These are phyloP conservation scores for Podospora pseudoanserina DNA, from an alignment of 495 filamentous ascomycete genomes.

Conservation along the genomic window DNA sequence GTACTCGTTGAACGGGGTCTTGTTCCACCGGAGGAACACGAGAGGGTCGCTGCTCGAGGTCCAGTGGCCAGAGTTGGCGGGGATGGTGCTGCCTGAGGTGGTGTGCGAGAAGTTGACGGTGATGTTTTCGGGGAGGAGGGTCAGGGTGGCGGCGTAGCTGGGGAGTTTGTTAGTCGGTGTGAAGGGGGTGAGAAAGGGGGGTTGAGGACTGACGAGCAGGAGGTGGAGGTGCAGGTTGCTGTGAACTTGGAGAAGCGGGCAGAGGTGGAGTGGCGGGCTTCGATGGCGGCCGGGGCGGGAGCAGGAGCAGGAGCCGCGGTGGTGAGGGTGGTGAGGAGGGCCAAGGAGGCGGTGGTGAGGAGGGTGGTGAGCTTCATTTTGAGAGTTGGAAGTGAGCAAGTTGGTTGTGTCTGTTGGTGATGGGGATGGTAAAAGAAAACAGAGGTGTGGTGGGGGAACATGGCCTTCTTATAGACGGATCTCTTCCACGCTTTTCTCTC, in stretches of 20 bases:
- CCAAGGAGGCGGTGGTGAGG: not conserved
- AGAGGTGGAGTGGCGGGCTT: not conserved
- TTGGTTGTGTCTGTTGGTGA: not conserved
- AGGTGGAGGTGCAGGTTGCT: conserved; percentile 2
- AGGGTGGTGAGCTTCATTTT: conserved; percentile 12
- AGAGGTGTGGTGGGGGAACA: too few relatives aligned
- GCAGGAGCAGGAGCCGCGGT: not conserved
- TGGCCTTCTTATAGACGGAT: too few relatives aligned
- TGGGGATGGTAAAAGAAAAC: too few relatives aligned
- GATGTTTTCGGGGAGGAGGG: conserved; percentile 10
- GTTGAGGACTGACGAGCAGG: not conserved
- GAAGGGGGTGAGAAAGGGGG: not conserved
- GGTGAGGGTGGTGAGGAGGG: conserved; percentile 2
- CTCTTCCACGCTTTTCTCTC: too few relatives aligned
- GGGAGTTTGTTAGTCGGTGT: not conserved
- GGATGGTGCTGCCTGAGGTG: conserved; percentile 4
- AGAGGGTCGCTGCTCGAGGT: conserved; percentile 3
- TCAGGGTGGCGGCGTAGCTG: conserved; percentile 8
- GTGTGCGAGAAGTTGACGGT: conserved; percentile 10
- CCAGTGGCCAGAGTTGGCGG: conserved; percentile 7
- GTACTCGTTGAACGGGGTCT: not conserved
- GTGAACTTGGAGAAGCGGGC: conserved; percentile 6
- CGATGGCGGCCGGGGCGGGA: not conserved
- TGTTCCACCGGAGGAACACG: conserved; percentile 3
- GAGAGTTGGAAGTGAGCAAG: not conserved